Conservation (phyloP, 176 grass and related monocot species). For the Tillandsia leiboldiana region DNA sequence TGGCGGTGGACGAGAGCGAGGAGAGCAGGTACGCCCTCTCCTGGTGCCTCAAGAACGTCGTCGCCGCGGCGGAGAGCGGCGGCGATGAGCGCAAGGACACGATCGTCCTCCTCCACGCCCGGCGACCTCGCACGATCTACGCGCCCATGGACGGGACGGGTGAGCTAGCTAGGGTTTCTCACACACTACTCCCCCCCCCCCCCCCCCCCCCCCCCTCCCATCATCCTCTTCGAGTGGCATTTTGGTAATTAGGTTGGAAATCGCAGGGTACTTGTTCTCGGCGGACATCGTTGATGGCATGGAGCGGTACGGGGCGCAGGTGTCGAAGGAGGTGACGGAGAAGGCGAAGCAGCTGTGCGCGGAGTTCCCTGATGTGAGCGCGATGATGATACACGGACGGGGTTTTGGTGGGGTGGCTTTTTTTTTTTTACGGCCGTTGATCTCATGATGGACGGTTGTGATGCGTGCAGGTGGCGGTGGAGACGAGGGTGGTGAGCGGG, state of each 20-base stretch:
- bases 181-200: no score
- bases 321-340: constrained; percentile 26
- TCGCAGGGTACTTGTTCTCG: constrained; percentile 32
- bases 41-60: constrained; percentile 53
- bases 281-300: constrained; percentile 33
- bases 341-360: constrained; percentile 32
- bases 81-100: constrained; percentile 2
- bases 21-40: constrained; percentile 45
- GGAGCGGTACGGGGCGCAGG: constrained; percentile 25
- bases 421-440: background rate
- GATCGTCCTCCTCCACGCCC: constrained; percentile 32
- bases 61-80: constrained; percentile 1
- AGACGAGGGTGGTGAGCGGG: constrained; percentile 34
- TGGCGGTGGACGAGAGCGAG: constrained; percentile 46
- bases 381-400: no score
- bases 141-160: constrained; percentile 37
- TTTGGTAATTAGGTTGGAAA: background rate
- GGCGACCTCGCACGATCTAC: constrained; percentile 35
- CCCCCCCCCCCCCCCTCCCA: no score
- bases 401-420: background rate
- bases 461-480: constrained; percentile 29
- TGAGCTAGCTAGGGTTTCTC: background rate
- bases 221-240: background rate
- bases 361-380: constrained; percentile 15
- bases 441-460: background rate